Evolutionary conservation across 768 basidiomycete genomes (phyloP).

Genomic region (Trametes cubensis): DNA sequence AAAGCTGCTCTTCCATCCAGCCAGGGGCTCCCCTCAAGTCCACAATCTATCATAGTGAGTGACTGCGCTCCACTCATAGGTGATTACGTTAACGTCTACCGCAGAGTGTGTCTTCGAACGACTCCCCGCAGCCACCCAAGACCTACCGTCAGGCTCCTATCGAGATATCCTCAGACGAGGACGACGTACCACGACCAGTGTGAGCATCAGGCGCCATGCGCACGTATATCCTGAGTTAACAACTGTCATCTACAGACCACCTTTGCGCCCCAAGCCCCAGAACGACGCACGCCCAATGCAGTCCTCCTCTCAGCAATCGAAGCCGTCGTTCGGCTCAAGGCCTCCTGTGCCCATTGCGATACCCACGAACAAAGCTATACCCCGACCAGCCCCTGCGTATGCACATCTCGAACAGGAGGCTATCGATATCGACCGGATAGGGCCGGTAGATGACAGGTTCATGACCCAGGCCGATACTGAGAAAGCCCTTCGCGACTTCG

Average conservation of each 20-base stretch:
- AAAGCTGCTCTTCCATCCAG: neutral
- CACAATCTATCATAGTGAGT: slow-evolving; percentile 22
- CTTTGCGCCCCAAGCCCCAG: slow-evolving; percentile 20
- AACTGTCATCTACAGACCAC: neutral
- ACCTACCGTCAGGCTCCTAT: slow-evolving; percentile 3
- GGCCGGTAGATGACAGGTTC: slow-evolving; percentile 23
- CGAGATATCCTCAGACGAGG: slow-evolving; percentile 31
- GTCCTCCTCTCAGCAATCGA: neutral
- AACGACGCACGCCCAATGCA: slow-evolving; percentile 15
- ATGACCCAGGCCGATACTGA: slow-evolving; percentile 30
- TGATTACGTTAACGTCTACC: neutral
- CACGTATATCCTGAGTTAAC: neutral
- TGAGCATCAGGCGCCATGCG: neutral
- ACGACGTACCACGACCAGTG: slow-evolving; percentile 19
- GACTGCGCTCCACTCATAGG: too few relatives aligned
- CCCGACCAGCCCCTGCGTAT: slow-evolving; percentile 12
- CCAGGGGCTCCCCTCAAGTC: neutral
- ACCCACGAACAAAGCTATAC: slow-evolving; percentile 37
- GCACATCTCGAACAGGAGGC: slow-evolving; percentile 35
- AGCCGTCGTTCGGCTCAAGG: slow-evolving; percentile 5
- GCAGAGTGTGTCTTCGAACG: slow-evolving; percentile 16
- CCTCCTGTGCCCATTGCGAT: slow-evolving; percentile 37
- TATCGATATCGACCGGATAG: slow-evolving; percentile 35
- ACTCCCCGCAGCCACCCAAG: neutral
- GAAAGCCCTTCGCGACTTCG: slow-evolving; percentile 29